Evolutionary conservation across 202 grass and related monocot species (phyloP), one percentile per base, ranked within the genome.

Genomic region (Schoenoplectus tabernaemontani): DNA sequence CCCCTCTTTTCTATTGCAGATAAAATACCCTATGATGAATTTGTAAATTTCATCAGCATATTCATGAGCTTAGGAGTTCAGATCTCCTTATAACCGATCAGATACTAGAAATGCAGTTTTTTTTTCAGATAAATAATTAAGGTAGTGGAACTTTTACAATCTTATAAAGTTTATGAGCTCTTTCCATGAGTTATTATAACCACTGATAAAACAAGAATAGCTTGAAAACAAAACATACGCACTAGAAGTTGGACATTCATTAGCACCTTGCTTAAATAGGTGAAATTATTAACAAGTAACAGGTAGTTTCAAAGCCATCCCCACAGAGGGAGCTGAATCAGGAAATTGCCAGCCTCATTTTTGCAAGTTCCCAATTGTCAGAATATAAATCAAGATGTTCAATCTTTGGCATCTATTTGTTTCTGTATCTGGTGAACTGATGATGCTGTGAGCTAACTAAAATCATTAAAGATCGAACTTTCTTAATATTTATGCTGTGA

Each of bases 1-100:
- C 64, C 86, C 86, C 89, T 90, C 83, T 86, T 92, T 82, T 95
- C 88, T 58, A 95, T 83, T 36, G 89, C 83, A 83, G 78, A 64
- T 78, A 72, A 79, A 88, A 98, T 81, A 15, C 84, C 86, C 88
- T 95, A 30, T 12, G 1, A 82, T 51, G 56, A 56, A 82, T 58
- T 36, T 78, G n/a, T 74, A 32, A 5, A 54, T 46, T 70, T 28
- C 70, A 54, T 74, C 54, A 74, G 70, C 28, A 74, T 33, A 74
- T 54, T 74, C 20, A 47, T 19, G 16, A 71, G 38, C 19, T 12
- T 12, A 43, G 39, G 15, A 71, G 22, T 16, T 71, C 22, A 47
- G 11, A 9, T 47, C 22, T 71, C 24, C 34, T 46, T 46, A 7
- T 48, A 48, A 22, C 47, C 28, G 66, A 71, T 16, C 7, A 54